Base-by-base conservation (phyloP, 805 yeast genomes). In the Alloascoidea africana region DNA sequence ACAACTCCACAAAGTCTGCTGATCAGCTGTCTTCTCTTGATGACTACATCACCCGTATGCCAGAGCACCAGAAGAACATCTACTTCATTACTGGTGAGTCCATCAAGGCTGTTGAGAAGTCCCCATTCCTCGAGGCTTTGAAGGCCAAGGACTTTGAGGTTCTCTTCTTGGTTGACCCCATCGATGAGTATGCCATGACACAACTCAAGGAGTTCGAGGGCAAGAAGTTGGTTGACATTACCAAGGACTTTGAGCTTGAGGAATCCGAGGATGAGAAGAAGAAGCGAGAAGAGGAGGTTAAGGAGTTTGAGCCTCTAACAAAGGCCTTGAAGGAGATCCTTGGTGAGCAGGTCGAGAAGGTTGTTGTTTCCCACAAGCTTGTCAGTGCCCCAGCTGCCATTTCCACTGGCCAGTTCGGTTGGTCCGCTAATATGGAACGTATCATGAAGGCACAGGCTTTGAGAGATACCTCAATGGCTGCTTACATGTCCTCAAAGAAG, bases 401-500 rank as follows among this genome's bases (percentile, higher is more conserved):
- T 63, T 86, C 98, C 77, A 91, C 98, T 52, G 97, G 96, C 52
- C 97, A 91, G 73, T 91, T 91, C 65, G 98, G 99, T 64, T 91
- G 99, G 99, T 91, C 98, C 51, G 99, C 99, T 58, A 91, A 91
- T 76, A 91, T 91, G 98, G 99, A 91, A 75, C 89, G 98, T 81
- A 91, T 91, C 76, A 91, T 91, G 99, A 91, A 91, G 76, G 98
- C 98, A 45, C 99, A 91, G 74, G 98, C 99, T 54, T 72, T 91
- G 57, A 86, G 97, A 73, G 98, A 91, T 66, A 83, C 94, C 53
- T 74, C 94, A 53, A 91, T 91, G 98, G 86, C 97, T 33, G 76
- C 96, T 46, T 91, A 91, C 91, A 91, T 91, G 99, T 81, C 97
- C 36, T 91, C 98, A 40, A 91, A 91, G 86, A 91, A 91, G 80